Conservation (phyloP, 2,329 filamentous ascomycete genomes). For the Celoporthe dispersa region DNA sequence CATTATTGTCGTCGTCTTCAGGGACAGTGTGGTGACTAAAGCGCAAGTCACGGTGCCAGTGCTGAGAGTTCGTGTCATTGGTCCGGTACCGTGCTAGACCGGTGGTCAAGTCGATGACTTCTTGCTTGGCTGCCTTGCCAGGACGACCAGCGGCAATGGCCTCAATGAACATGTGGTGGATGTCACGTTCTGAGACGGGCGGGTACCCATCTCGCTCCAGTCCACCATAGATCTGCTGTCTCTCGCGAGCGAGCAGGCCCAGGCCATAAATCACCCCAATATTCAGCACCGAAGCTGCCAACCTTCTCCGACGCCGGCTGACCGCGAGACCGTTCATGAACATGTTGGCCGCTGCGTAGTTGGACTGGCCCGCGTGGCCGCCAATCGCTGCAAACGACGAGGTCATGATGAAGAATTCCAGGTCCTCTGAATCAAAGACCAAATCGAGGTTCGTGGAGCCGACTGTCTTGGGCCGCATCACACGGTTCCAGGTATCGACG, state of each 20-base stretch:
- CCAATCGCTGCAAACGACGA: slow-evolving; percentile 50
- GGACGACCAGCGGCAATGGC: slow-evolving; percentile 50
- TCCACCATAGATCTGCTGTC: slow-evolving; percentile 43
- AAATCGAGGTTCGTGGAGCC: slow-evolving; percentile 46
- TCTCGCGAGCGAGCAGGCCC: slow-evolving; percentile 48
- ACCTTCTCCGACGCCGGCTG: slow-evolving; percentile 40
- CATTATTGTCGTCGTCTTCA: slow-evolving; percentile 26
- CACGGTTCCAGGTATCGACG: slow-evolving; percentile 41
- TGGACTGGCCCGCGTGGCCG: slow-evolving; percentile 49
- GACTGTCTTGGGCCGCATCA: slow-evolving; percentile 46
- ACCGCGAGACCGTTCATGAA: slow-evolving; percentile 52
- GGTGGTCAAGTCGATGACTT: slow-evolving; percentile 44
- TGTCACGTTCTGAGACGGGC: slow-evolving; percentile 53
- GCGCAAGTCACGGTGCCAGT: slow-evolving; percentile 50
- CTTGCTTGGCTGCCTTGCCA: background rate
- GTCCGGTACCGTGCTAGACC: slow-evolving; percentile 46
- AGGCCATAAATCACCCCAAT: slow-evolving; percentile 52
- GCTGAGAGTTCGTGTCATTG: slow-evolving; percentile 38
- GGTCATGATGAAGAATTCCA: slow-evolving; percentile 54
- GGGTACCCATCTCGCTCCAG: slow-evolving; percentile 50
- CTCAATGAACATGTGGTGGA: slow-evolving; percentile 57
- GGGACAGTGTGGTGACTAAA: slow-evolving; percentile 45
- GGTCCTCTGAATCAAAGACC: slow-evolving; percentile 38
- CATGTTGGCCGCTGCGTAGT: slow-evolving; percentile 52
- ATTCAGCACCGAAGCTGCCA: slow-evolving; percentile 46